phyloP scores from a whole-genome alignment of 345 rosid species.

The Eucalyptus cloeziana region DNA sequence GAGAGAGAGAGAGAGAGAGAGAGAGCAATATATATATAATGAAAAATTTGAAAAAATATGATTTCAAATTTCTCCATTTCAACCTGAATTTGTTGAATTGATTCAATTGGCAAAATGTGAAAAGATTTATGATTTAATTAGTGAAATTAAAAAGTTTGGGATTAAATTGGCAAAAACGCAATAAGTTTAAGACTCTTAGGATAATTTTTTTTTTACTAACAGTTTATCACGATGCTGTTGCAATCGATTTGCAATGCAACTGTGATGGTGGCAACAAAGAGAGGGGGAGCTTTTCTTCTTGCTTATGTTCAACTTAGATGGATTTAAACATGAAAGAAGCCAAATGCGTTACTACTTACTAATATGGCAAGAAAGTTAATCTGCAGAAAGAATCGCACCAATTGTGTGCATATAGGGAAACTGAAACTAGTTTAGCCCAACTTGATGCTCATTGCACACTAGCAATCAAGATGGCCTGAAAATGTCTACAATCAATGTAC shows the following conservation, averaged over 20 bases:
- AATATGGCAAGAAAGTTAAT: not conserved
- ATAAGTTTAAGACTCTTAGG: too few relatives aligned
- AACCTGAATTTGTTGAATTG: fast-evolving
- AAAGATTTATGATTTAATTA: too few relatives aligned
- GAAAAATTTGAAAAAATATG: too few relatives aligned
- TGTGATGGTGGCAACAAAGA: not conserved
- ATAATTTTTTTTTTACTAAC: not conserved
- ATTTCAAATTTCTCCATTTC: too few relatives aligned
- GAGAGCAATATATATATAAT: not conserved
- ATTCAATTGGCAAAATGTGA: too few relatives aligned
- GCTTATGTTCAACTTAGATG: not conserved
- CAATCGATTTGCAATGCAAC: not conserved
- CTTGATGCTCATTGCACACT: not conserved
- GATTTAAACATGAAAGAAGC: not conserved
- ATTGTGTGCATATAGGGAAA: not conserved
- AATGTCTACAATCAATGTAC: not conserved
- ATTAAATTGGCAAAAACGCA: too few relatives aligned
- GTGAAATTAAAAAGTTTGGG: too few relatives aligned
- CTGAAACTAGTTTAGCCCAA: not conserved
- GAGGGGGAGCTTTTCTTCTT: not conserved
- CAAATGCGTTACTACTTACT: not conserved
- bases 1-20: not conserved
- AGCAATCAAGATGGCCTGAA: not conserved
- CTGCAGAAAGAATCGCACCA: not conserved
- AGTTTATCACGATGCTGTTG: not conserved